phyloP scores from a whole-genome alignment of 108 stramenopile species.

The Skeletonema costatum region DNA sequence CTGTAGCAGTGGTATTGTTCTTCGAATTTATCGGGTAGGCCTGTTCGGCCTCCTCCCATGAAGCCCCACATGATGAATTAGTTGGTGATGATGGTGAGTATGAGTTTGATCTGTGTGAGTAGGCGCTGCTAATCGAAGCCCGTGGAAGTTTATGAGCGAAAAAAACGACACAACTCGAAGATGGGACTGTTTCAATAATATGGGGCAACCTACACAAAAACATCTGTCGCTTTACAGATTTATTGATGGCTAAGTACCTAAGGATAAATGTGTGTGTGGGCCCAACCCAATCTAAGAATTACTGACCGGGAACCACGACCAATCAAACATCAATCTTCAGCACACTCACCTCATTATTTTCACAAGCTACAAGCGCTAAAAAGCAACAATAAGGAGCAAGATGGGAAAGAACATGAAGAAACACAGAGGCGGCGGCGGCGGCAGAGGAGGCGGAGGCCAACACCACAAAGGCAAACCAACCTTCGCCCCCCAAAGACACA shows the following conservation, averaged over 20 bases:
- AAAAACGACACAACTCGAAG: no score
- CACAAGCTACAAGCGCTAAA: no score
- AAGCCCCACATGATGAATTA: constrained; percentile 29
- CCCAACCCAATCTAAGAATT: no score
- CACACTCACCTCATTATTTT: no score
- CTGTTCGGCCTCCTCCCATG: constrained; percentile 30
- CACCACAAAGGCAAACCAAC: background rate
- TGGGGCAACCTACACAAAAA: no score
- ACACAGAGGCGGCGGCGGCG: background rate
- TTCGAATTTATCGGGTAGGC: constrained; percentile 62
- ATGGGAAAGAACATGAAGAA: constrained; percentile 3
- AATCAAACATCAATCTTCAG: no score
- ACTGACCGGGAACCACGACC: no score
- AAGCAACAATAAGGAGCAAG: background rate
- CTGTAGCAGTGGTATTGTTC: constrained; percentile 93
- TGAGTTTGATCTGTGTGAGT: background rate
- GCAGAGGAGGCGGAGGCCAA: background rate
- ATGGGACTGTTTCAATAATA: no score
- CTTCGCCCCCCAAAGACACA: background rate
- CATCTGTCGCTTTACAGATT: no score
- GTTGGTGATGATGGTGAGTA: background rate
- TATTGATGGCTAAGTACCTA: no score
- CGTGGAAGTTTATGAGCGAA: background rate
- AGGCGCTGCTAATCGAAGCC: background rate
- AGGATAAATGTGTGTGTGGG: no score